Percentiles rank a stretch among this genome's conserved stretches.
Evolutionary conservation across 371 early-diverging fungal genomes (phyloP).

Genomic region (Syncephalastrum monosporum): DNA sequence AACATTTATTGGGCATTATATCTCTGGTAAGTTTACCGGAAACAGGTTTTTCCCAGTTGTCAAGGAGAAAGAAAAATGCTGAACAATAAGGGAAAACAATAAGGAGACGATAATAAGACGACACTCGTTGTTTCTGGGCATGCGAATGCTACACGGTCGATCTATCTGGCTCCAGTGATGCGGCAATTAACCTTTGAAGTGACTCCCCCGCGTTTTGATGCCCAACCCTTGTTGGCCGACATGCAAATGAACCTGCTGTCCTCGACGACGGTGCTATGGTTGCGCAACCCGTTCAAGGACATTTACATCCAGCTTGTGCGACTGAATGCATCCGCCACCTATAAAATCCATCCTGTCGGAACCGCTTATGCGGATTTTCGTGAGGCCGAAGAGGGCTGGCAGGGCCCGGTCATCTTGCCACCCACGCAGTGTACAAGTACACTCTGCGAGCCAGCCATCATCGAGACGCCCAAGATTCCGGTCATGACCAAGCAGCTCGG

Average conservation of each 20-base stretch:
- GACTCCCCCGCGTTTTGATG: constrained; percentile 31
- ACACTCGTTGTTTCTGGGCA: constrained; percentile 14
- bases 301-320: constrained; percentile 30
- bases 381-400: constrained; percentile 26
- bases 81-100: constrained; percentile 10
- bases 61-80: constrained; percentile 7
- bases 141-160: constrained; percentile 32
- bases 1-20: constrained; percentile 33
- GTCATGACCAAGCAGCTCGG: constrained; percentile 39
- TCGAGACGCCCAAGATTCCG: constrained; percentile 41
- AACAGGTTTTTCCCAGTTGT: constrained; percentile 5
- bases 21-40: constrained; percentile 21
- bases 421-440: constrained; percentile 12
- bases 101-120: constrained; percentile 36
- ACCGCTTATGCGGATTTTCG: constrained; percentile 35
- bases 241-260: constrained; percentile 45
- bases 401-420: constrained; percentile 21
- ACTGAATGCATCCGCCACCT: constrained; percentile 40
- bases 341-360: constrained; percentile 32
- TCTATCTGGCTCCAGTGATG: constrained; percentile 22
- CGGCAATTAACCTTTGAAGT: constrained; percentile 29
- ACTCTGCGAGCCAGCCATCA: constrained; percentile 8
- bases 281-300: constrained; percentile 41
- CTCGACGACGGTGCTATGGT: constrained; percentile 39
- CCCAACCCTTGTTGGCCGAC: constrained; percentile 31